phyloP scores from a whole-genome alignment of 2,329 filamentous ascomycete species.

The Myotisia sp. region DNA sequence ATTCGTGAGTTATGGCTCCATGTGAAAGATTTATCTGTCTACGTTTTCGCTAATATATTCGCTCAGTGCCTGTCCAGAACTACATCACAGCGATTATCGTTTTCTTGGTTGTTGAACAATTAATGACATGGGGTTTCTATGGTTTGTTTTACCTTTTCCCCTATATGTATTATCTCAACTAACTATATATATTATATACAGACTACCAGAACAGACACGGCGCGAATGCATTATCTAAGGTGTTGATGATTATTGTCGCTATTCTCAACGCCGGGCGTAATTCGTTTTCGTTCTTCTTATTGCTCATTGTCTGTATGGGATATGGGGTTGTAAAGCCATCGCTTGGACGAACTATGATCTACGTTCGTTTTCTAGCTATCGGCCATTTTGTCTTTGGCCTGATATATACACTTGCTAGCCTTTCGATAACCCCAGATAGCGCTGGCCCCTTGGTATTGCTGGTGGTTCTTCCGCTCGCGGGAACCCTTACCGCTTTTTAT shows the following conservation, averaged over 20 bases:
- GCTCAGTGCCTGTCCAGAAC: conserved; percentile 82
- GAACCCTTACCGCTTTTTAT: conserved; percentile 89
- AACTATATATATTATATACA: conserved; percentile 27
- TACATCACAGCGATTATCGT: conserved; percentile 95
- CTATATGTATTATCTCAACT: conserved; percentile 16
- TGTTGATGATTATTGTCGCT: conserved; percentile 79
- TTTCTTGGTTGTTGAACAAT: conserved; percentile 88
- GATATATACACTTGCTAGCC: conserved; percentile 78
- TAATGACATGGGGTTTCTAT: conserved; percentile 98
- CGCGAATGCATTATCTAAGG: conserved; percentile 66
- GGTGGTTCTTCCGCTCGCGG: conserved; percentile 82
- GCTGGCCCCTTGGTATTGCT: conserved; percentile 83
- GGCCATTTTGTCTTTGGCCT: conserved; percentile 91
- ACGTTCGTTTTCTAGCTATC: conserved; percentile 77
- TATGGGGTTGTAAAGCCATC: conserved; percentile 95
- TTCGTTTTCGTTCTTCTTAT: conserved; percentile 94
- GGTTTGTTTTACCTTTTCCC: conserved; percentile 35
- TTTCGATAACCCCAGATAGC: conserved; percentile 76
- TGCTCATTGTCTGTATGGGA: conserved; percentile 98
- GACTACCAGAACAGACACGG: conserved; percentile 90
- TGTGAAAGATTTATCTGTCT: neutral
- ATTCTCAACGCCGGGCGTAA: conserved; percentile 86
- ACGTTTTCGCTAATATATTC: conserved; percentile 19
- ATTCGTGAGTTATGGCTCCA: conserved; percentile 46
- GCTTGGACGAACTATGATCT: conserved; percentile 85